Base-by-base conservation (phyloP, 331 rosid genomes). In the Quercus tomentella region DNA sequence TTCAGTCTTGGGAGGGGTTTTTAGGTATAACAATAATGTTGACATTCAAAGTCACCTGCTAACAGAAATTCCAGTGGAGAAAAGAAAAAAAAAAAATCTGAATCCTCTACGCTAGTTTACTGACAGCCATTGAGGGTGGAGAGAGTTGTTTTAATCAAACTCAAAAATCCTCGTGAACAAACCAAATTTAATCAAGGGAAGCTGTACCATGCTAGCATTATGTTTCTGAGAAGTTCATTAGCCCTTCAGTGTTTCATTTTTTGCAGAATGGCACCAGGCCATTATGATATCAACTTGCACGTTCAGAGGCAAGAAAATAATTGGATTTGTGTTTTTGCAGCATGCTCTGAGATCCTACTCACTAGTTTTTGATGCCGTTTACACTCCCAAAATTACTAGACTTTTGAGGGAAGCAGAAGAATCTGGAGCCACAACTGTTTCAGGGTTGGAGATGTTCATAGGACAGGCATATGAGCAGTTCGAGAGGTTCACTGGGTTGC, bases 291-390 rank as follows among this genome's bases (percentile, higher is more conserved):
- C 56, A 70, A 62, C 68, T 18, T 68, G 72, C 55, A 55, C 65
- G 72, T 85, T 72, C 45, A 77, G 82, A 71, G 77, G 81, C 52
- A 56, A 60, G 62, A 76, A 71, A 81, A 55, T 80, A 79, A 83
- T 15, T 66, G 70, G 69, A 37, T 77, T 79, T 78, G 74, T 77
- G 79, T 79, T 86, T 88, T 84, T 85, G 82, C 93, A 95, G 99
- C 82, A 83, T 79, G 94, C 90, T 69, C 86, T 95, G 73, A 88
- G 77, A 81, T 56, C 31, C 66, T 95, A 95, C 81, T 87, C 96
- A 6, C 80, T 95, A 81, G 99, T 93, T 80, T 95, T 95, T 20
- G 99, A 95, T 77, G 99, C 97, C 2, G 92, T 95, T 78, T 95
- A 95, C 87, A 90, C 94, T 9, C 99, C 99, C 26, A 90, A 84